These are phyloP conservation scores for Quercus rubra DNA, from an alignment of 306 rosid genomes.

Conservation along the genomic window DNA sequence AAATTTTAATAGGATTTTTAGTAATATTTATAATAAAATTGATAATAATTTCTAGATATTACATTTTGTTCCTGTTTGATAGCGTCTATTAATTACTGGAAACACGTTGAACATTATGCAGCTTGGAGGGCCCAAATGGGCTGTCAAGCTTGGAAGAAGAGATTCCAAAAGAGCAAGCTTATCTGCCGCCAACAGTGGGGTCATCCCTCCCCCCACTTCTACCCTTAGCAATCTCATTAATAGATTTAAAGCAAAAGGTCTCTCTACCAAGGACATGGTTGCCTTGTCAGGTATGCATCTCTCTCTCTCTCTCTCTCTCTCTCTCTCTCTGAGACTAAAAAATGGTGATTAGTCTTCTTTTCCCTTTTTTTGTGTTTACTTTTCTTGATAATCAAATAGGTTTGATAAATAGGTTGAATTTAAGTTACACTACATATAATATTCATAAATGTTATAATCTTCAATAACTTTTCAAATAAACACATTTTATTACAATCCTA, in stretches of 20 bases:
- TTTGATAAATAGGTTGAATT: slow-evolving; percentile 7
- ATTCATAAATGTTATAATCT: too few species aligned
- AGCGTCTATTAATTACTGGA: too few species aligned
- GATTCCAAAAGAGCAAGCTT: slow-evolving; percentile 70
- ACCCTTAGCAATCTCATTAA: slow-evolving; percentile 39
- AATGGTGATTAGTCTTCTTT: not conserved
- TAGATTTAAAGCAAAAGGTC: slow-evolving; percentile 47
- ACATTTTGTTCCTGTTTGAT: too few species aligned
- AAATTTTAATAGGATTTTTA: too few species aligned
- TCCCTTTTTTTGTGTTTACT: not conserved
- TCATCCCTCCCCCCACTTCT: slow-evolving; percentile 54
- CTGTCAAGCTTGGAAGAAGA: slow-evolving; percentile 79
- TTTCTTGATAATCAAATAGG: not conserved
- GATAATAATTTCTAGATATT: too few species aligned
- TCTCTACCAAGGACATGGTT: slow-evolving; percentile 63
- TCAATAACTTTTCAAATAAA: too few species aligned
- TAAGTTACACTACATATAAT: too few species aligned
- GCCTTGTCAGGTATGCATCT: slow-evolving; percentile 70
- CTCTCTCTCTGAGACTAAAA: not conserved
- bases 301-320: not conserved
- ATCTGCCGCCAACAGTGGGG: slow-evolving; percentile 53
- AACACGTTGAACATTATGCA: not conserved
- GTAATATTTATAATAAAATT: too few species aligned
- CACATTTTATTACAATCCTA: too few species aligned
- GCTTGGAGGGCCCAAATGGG: slow-evolving; percentile 92